Percentiles rank a stretch among this genome's conserved stretches.
Conservation (phyloP, 2,329 filamentous ascomycete species). For the Trichoderma sp. region DNA sequence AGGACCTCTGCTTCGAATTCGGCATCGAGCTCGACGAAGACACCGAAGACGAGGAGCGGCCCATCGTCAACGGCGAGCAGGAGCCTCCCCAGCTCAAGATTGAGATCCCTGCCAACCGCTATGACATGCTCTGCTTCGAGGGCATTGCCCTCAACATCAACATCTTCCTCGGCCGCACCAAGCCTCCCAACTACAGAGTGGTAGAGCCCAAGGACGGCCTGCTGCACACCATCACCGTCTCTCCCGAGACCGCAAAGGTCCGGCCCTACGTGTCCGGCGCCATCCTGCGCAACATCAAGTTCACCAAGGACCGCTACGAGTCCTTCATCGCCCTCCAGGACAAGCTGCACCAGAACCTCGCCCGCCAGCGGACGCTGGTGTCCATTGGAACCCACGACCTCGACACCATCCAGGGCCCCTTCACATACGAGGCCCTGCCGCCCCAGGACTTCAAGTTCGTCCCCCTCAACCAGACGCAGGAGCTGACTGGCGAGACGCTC, state of each 20-base stretch:
- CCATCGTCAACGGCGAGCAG: conserved; percentile 72
- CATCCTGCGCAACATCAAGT: conserved; percentile 84
- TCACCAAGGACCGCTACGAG: conserved; percentile 86
- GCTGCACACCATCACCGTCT: conserved; percentile 76
- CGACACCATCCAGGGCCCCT: conserved; percentile 88
- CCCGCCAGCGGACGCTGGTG: conserved; percentile 88
- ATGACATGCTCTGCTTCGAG: conserved; percentile 95
- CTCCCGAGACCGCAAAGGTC: conserved; percentile 70
- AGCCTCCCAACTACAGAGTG: conserved; percentile 76
- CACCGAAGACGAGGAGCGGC: conserved; percentile 71
- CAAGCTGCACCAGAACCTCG: conserved; percentile 95
- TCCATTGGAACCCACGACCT: conserved; percentile 96
- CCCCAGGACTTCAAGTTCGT: conserved; percentile 91
- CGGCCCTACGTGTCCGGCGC: conserved; percentile 86
- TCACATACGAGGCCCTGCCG: conserved; percentile 89
- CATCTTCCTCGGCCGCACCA: conserved; percentile 77
- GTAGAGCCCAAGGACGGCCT: conserved; percentile 69
- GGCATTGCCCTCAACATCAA: conserved; percentile 94
- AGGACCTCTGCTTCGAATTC: conserved; percentile 97
- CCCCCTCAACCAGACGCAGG: conserved; percentile 85
- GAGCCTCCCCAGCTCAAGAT: conserved; percentile 94
- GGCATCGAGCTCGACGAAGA: conserved; percentile 98
- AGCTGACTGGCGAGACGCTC: conserved; percentile 82
- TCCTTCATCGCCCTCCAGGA: conserved; percentile 98
- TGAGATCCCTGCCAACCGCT: conserved; percentile 93